phyloP scores from a whole-genome alignment of 2,329 filamentous ascomycete species.

The Verticillium isaacii region DNA sequence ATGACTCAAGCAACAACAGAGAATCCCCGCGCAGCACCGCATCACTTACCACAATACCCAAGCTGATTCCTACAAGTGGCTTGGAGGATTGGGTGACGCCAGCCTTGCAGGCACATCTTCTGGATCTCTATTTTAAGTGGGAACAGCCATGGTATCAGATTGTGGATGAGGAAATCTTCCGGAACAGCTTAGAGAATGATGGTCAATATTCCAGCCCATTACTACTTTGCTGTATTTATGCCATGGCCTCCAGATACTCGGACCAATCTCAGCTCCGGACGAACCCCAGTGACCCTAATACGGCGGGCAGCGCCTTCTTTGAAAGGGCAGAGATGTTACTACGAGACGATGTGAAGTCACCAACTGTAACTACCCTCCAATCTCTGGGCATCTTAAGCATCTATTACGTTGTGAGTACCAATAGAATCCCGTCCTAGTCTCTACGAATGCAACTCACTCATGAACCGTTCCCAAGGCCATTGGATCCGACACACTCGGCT shows the following conservation, averaged over 20 bases:
- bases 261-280: slow-evolving; percentile 23
- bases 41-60: not conserved
- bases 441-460: not conserved
- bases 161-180: slow-evolving; percentile 27
- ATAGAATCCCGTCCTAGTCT: not conserved
- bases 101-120: slow-evolving; percentile 21
- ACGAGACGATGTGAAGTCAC: slow-evolving; percentile 17
- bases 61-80: no score
- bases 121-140: slow-evolving; percentile 30
- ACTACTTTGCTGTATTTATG: slow-evolving; percentile 27
- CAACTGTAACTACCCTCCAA: slow-evolving; percentile 30
- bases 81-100: slow-evolving; percentile 4
- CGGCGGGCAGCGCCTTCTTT: slow-evolving; percentile 24
- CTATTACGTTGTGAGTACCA: slow-evolving; percentile 17
- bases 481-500: slow-evolving; percentile 27
- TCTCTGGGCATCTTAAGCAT: slow-evolving; percentile 25
- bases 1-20: not conserved
- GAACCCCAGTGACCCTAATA: slow-evolving; percentile 24
- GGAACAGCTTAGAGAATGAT: slow-evolving; percentile 17
- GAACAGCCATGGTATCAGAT: slow-evolving; percentile 31
- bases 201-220: slow-evolving; percentile 25
- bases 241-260: slow-evolving; percentile 25
- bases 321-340: slow-evolving; percentile 19
- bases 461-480: slow-evolving; percentile 17
- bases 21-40: not conserved